phyloP scores from a whole-genome alignment of 2,329 filamentous ascomycete species.

The Dactylellina drechsleri region DNA sequence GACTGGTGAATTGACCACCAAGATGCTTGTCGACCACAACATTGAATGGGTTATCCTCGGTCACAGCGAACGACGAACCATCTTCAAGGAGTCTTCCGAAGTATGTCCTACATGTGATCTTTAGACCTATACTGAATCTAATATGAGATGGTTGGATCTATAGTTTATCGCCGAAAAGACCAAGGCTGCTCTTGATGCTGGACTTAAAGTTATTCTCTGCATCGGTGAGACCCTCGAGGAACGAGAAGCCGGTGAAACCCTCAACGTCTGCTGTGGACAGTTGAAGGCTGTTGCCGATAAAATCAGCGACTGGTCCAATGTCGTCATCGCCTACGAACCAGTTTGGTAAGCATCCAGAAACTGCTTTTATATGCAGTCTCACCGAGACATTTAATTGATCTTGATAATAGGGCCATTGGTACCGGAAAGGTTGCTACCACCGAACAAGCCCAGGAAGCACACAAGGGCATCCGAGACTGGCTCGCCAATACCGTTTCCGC shows the following conservation, averaged over 20 bases:
- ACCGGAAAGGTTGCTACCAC: conserved; percentile 73
- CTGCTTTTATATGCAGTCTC: not conserved
- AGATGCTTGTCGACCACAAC: conserved; percentile 87
- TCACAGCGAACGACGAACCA: conserved; percentile 92
- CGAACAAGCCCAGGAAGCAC: conserved; percentile 86
- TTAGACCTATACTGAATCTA: too few species aligned
- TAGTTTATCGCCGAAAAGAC: conserved; percentile 89
- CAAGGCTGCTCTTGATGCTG: conserved; percentile 87
- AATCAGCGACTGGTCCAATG: conserved; percentile 82
- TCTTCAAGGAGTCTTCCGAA: conserved; percentile 85
- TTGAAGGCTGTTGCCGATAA: conserved; percentile 80
- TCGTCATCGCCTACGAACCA: conserved; percentile 98
- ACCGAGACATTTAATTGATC: not conserved
- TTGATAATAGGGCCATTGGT: conserved; percentile 71
- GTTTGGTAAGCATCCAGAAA: conserved; percentile 80
- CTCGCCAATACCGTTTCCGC: conserved; percentile 77
- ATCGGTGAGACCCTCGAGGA: conserved; percentile 94
- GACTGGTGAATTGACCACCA: conserved; percentile 94
- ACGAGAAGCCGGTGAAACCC: conserved; percentile 84
- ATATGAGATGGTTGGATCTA: not conserved
- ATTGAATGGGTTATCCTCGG: conserved; percentile 92
- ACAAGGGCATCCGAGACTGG: conserved; percentile 91
- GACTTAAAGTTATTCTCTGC: conserved; percentile 92
- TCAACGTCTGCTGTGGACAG: conserved; percentile 85
- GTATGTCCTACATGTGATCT: conserved; percentile 59